These are phyloP conservation scores for Biancaea sappan DNA, from an alignment of 306 rosid genomes.

Conservation along the genomic window DNA sequence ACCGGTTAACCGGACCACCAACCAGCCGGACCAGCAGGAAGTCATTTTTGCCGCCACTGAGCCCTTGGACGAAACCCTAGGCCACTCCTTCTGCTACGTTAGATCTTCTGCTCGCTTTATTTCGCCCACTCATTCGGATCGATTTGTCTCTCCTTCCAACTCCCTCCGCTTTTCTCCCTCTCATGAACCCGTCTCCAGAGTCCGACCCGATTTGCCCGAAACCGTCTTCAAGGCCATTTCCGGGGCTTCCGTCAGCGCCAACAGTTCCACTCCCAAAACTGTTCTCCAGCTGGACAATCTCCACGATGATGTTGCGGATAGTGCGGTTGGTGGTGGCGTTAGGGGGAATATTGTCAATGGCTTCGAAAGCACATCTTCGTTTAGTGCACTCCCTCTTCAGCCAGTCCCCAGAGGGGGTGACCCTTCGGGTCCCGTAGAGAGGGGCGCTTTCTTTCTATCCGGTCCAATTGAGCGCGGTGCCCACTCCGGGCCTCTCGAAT, in stretches of 20 bases:
- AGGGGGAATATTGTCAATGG: constrained; percentile 63
- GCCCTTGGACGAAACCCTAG: constrained; percentile 91
- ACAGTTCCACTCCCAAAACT: constrained; percentile 73
- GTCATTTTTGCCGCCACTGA: constrained; percentile 57
- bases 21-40: constrained; percentile 50
- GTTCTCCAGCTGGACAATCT: constrained; percentile 59
- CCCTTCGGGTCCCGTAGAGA: constrained; percentile 65
- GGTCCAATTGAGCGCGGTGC: constrained; percentile 92
- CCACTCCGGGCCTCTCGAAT: constrained; percentile 80
- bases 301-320: constrained; percentile 58
- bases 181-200: constrained; percentile 42
- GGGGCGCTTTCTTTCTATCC: constrained; percentile 82
- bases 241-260: constrained; percentile 89
- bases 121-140: constrained; percentile 74
- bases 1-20: constrained; percentile 44
- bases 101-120: constrained; percentile 71
- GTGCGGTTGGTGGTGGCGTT: constrained; percentile 43
- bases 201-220: constrained; percentile 59
- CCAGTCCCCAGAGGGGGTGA: constrained; percentile 61
- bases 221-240: constrained; percentile 79
- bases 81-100: constrained; percentile 89
- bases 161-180: constrained; percentile 85
- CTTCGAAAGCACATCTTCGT: constrained; percentile 75
- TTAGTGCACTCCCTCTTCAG: constrained; percentile 77
- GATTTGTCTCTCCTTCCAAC: constrained; percentile 73